Conservation (phyloP, 2,329 filamentous ascomycete genomes). For the Penicillium sp. region DNA sequence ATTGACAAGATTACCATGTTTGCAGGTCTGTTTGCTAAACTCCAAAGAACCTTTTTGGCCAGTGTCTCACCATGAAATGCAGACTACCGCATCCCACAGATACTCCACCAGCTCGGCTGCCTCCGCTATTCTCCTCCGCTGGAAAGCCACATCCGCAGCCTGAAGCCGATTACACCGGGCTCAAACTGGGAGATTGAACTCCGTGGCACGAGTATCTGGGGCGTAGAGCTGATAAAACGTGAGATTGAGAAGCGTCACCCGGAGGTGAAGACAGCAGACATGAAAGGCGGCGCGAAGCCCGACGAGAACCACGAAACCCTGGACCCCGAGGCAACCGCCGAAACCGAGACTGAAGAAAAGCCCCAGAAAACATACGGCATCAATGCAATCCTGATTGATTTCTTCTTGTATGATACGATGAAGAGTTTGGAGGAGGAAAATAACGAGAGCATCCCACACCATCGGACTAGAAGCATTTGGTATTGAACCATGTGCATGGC, state of each 20-base stretch:
- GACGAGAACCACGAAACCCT: constrained; percentile 3
- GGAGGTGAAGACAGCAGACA: constrained; percentile 49
- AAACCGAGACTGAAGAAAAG: constrained; percentile 16
- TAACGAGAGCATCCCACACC: constrained; percentile 65
- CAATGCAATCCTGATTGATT: constrained; percentile 94
- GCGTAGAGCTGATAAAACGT: constrained; percentile 78
- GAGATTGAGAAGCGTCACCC: constrained; percentile 76
- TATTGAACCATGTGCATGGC: constrained; percentile 56
- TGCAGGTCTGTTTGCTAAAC: constrained; percentile 54
- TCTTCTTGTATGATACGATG: constrained; percentile 92
- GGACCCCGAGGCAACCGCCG: constrained; percentile 4
- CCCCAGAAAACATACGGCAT: constrained; percentile 40
- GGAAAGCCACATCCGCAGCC: constrained; percentile 64
- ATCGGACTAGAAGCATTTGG: constrained; percentile 91
- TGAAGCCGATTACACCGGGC: constrained; percentile 66
- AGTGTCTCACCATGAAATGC: constrained; percentile 1
- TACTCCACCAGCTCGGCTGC: constrained; percentile 77
- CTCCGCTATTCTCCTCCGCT: constrained; percentile 80
- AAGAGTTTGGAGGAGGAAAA: constrained; percentile 72
- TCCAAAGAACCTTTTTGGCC: background rate
- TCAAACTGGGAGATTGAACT: constrained; percentile 81
- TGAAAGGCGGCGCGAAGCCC: constrained; percentile 1
- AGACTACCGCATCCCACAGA: constrained; percentile 95
- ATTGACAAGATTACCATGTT: constrained; percentile 98
- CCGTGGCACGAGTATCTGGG: constrained; percentile 93